These are phyloP conservation scores for Arabis hirsuta DNA, from an alignment of 345 rosid genomes.

Conservation along the genomic window DNA sequence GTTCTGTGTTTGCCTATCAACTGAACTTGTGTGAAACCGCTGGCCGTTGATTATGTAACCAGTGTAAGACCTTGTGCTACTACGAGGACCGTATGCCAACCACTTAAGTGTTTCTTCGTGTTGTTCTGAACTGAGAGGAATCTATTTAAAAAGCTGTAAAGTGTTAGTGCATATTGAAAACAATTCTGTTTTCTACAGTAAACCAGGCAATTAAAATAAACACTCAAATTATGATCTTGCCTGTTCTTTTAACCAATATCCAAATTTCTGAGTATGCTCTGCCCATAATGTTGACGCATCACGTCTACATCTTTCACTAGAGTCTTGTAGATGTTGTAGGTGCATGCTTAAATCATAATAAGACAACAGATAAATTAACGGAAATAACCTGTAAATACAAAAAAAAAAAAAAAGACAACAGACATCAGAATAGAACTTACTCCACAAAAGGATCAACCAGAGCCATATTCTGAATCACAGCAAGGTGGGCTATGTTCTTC, in stretches of 20 bases:
- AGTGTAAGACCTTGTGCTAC: background rate
- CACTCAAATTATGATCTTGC: background rate
- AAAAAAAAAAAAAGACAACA: too few relatives aligned
- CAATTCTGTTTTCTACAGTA: background rate
- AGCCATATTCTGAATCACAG: slow-evolving; percentile 8
- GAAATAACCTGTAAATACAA: background rate
- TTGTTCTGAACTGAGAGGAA: background rate
- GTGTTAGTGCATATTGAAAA: background rate
- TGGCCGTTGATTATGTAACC: background rate
- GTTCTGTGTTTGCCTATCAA: background rate
- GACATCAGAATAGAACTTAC: background rate
- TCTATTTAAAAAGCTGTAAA: background rate
- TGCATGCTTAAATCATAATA: background rate
- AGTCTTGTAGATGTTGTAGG: slow-evolving; percentile 2
- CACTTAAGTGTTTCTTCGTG: background rate
- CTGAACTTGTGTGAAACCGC: background rate
- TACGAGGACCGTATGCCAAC: background rate
- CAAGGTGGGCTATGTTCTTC: background rate
- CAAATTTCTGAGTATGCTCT: slow-evolving; percentile 10
- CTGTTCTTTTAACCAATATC: background rate
- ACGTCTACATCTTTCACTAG: background rate
- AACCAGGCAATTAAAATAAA: background rate
- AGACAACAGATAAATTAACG: background rate
- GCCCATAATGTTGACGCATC: background rate
- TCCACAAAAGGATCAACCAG: background rate